Conservation (phyloP, 2,329 filamentous ascomycete species). For the Verruconis gallopava region DNA sequence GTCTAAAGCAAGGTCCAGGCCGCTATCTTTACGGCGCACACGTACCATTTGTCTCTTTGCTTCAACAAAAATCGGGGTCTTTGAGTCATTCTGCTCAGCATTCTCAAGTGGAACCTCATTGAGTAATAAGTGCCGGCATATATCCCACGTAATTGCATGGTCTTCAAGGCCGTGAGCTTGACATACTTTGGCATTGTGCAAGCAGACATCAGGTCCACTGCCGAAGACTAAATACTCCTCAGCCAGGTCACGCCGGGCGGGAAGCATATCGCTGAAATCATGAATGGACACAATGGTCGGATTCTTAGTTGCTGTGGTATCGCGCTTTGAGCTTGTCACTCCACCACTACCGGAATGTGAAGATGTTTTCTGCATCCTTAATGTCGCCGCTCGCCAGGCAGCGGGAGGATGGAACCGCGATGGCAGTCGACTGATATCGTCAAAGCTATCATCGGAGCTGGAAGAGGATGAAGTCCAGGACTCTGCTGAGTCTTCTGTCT, state of each 20-base stretch:
- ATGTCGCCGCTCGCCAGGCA: slow-evolving; percentile 37
- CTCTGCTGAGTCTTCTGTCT: slow-evolving; percentile 16
- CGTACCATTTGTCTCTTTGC: slow-evolving; percentile 48
- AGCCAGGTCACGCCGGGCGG: slow-evolving; percentile 65
- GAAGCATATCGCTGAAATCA: slow-evolving; percentile 56
- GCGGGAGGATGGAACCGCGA: slow-evolving; percentile 36
- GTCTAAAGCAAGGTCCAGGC: slow-evolving; percentile 35
- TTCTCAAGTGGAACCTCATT: slow-evolving; percentile 62
- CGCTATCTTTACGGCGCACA: slow-evolving; percentile 36
- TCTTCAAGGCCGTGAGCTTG: slow-evolving; percentile 57
- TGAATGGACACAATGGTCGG: slow-evolving; percentile 66
- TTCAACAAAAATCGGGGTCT: slow-evolving; percentile 54
- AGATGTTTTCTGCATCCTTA: slow-evolving; percentile 44
- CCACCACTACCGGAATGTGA: slow-evolving; percentile 20
- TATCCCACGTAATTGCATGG: slow-evolving; percentile 70
- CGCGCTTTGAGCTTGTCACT: not conserved
- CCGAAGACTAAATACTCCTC: slow-evolving; percentile 74
- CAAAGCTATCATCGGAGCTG: slow-evolving; percentile 23
- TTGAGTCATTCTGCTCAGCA: slow-evolving; percentile 39
- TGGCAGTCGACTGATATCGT: slow-evolving; percentile 31
- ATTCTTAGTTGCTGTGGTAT: slow-evolving; percentile 26
- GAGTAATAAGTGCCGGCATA: slow-evolving; percentile 63
- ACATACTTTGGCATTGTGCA: slow-evolving; percentile 70
- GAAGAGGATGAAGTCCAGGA: slow-evolving; percentile 16
- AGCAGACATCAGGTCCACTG: slow-evolving; percentile 66